phyloP scores from a whole-genome alignment of 306 rosid genomes.

The Cyclanthera cordifolia region DNA sequence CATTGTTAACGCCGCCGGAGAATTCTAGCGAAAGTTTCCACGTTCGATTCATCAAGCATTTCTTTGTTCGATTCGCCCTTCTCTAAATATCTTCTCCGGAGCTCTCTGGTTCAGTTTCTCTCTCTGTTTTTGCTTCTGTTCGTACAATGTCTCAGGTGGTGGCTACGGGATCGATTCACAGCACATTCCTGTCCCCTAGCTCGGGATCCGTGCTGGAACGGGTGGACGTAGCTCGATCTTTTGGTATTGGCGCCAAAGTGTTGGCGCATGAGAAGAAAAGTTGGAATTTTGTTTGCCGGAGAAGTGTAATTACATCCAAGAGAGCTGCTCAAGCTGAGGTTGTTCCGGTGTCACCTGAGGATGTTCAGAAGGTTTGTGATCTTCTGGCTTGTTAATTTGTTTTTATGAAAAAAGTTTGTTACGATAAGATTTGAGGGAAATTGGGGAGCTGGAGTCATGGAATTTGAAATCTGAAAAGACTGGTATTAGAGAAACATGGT shows the following conservation, averaged over 20 bases:
- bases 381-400: not conserved
- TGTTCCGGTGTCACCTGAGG: constrained; percentile 70
- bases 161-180: constrained; percentile 55
- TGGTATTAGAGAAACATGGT: not conserved
- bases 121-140: constrained; percentile 9
- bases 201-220: constrained; percentile 36
- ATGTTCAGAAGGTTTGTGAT: constrained; percentile 45
- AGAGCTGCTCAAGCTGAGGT: constrained; percentile 47
- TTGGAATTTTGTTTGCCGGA: constrained; percentile 12
- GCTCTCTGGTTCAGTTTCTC: not conserved
- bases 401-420: not conserved
- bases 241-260: constrained; percentile 27
- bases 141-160: constrained; percentile 60
- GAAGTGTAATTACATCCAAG: constrained; percentile 33
- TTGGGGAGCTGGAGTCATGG: not conserved
- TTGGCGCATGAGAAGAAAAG: constrained; percentile 15
- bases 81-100: not conserved
- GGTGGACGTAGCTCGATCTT: constrained; percentile 35
- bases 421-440: not conserved
- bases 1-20: constrained; percentile 51
- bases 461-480: not conserved
- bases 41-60: constrained; percentile 1
- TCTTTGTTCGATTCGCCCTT: too few relatives aligned
- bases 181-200: constrained; percentile 31
- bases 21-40: constrained; percentile 35